Evolutionary conservation across 345 rosid species (phyloP).

Genomic region (Ailanthus altissimus): DNA sequence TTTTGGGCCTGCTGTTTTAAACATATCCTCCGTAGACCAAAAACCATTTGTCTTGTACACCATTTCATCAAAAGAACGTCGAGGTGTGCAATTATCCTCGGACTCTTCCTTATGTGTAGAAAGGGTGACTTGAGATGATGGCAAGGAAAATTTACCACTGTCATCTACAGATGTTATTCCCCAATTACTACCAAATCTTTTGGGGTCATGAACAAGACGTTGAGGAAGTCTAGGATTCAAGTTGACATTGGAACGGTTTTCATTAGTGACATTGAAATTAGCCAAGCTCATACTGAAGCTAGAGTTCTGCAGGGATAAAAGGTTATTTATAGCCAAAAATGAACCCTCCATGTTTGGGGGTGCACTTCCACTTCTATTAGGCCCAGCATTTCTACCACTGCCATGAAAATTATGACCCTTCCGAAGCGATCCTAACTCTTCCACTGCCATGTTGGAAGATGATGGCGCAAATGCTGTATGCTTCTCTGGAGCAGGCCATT

Average conservation of each 20-base stretch:
- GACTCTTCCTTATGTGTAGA: conserved; percentile 61
- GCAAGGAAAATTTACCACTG: conserved; percentile 31
- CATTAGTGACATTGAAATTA: conserved; percentile 17
- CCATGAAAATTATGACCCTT: conserved; percentile 25
- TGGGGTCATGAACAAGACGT: conserved; percentile 22
- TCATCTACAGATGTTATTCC: conserved; percentile 31
- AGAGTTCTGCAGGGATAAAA: conserved; percentile 37
- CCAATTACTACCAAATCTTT: conserved; percentile 40
- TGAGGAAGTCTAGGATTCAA: conserved; percentile 45
- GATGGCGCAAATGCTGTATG: conserved; percentile 28
- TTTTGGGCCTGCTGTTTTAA: conserved; percentile 27
- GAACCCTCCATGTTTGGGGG: conserved; percentile 69
- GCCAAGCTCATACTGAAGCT: conserved; percentile 26
- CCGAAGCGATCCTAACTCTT: conserved; percentile 30
- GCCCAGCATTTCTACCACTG: conserved; percentile 32
- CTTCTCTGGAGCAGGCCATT: conserved; percentile 43
- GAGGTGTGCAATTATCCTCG: conserved; percentile 48
- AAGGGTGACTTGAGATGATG: conserved; percentile 43
- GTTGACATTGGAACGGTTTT: conserved; percentile 27
- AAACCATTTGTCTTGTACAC: conserved; percentile 28
- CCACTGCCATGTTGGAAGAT: conserved; percentile 28
- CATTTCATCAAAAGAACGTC: conserved; percentile 26
- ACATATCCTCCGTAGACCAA: conserved; percentile 28
- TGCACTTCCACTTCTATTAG: conserved; percentile 66
- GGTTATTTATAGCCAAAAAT: conserved; percentile 43